phyloP scores from a whole-genome alignment of 176 grass and related monocot genomes.

The Ensete ventricosum region DNA sequence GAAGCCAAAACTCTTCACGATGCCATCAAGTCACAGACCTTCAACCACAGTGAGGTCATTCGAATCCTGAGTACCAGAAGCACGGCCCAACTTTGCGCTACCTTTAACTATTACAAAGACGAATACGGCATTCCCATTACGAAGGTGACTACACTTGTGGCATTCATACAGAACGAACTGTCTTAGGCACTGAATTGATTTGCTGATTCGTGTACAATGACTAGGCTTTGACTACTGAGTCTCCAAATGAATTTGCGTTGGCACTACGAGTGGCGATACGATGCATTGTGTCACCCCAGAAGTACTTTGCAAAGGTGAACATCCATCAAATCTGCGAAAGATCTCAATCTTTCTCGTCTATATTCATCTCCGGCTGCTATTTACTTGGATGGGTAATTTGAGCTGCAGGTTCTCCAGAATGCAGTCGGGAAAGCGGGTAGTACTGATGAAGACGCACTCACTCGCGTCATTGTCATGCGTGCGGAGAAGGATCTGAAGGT shows the following conservation, averaged over 20 bases:
- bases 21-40: conserved; percentile 16
- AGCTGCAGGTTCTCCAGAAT: conserved; percentile 35
- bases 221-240: conserved; percentile 35
- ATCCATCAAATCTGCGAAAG: not conserved
- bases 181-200: not conserved
- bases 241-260: conserved; percentile 35
- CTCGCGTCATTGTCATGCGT: conserved; percentile 49
- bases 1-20: conserved; percentile 47
- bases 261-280: conserved; percentile 38
- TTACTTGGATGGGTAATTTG: not conserved
- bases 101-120: conserved; percentile 52
- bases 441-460: conserved; percentile 52
- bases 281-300: conserved; percentile 37
- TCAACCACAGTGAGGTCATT: conserved; percentile 43
- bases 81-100: conserved; percentile 62
- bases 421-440: conserved; percentile 27
- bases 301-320: conserved; percentile 63
- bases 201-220: not conserved
- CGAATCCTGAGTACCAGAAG: conserved; percentile 67
- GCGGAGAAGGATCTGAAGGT: conserved; percentile 69
- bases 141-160: conserved; percentile 33
- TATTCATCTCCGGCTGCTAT: not conserved
- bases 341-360: not conserved
- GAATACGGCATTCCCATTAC: conserved; percentile 37
- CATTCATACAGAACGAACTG: not conserved